Base-by-base conservation (phyloP, 352 stramenopile genomes). In the Phytophthora macrochlamydospora region DNA sequence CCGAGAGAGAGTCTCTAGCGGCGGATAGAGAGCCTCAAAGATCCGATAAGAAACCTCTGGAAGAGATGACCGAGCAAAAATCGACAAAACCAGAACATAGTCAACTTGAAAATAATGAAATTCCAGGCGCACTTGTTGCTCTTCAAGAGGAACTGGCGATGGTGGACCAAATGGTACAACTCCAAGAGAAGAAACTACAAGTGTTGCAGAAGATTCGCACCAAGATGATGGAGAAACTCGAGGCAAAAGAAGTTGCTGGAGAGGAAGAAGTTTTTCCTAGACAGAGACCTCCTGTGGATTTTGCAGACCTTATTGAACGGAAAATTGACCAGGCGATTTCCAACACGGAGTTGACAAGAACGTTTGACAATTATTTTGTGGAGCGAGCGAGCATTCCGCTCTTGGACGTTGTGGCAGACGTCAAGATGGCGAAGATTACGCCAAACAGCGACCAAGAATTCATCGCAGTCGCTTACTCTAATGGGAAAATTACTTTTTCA, bases 331-430 rank as follows among this genome's bases (percentile, higher is more conserved):
- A 44, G 35, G 69, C 49, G 2, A 24, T 71, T 29, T 38, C 61
- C 0, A 56, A 18, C 9, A 24, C 58, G 2, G 30, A 46, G 11
- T n/a, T 28, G 14, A 32, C 35, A 3, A 49, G 37, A 2, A 4
- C 18, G 6, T 91, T 90, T 50, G 71, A 84, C 1, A 59, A 61
- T n/a, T 71, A 69, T 32, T 90, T 89, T 56, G 66, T 91, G 0
- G 71, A 86, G 31, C 56, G 55, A 43, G 62, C 51, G 1, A 31
- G 48, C 7, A 48, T 79, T 14, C 0, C 12, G 12, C 14, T 68
- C 12, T 30, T 51, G 2, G 49, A 59, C 2, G 31, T 53, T 3
- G 59, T 87, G 8, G 75, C 66, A 0, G 78, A 79, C 28, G 59
- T 91, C 40, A 75, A 79, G 40, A 79, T 91, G 56, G 64, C 62